Conservation (phyloP, 2,329 filamentous ascomycete species). For the Cryphonectria nitschkei region DNA sequence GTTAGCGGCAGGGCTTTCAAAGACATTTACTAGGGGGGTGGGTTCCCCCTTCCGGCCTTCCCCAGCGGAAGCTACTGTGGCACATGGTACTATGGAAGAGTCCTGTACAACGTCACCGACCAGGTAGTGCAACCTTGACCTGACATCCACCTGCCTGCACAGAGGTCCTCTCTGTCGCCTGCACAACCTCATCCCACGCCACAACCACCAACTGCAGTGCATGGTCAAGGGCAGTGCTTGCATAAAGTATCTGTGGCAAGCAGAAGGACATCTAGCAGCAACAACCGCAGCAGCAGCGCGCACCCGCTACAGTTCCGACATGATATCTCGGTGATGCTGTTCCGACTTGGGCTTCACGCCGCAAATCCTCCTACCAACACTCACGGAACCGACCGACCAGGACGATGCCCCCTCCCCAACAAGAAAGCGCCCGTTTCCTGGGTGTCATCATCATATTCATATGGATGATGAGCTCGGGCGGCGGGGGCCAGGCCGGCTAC, state of each 20-base stretch:
- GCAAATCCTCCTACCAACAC: constrained; percentile 40
- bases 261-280: background rate
- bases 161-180: background rate
- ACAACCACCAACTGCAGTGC: background rate
- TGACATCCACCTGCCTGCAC: background rate
- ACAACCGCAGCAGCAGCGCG: background rate
- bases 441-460: constrained; percentile 49
- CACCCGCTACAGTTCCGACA: constrained; percentile 12
- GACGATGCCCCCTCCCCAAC: constrained; percentile 46
- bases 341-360: constrained; percentile 18
- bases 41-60: background rate
- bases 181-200: background rate
- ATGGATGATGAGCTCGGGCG: constrained; percentile 48
- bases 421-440: constrained; percentile 49
- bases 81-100: background rate
- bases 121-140: background rate
- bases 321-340: constrained; percentile 22
- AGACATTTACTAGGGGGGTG: background rate
- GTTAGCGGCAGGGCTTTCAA: background rate
- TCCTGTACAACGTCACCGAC: background rate
- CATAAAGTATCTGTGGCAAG: background rate
- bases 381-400: background rate
- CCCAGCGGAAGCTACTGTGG: background rate
- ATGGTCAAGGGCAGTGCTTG: background rate
- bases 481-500: constrained; percentile 46